Conservation (phyloP, 208 protist genomes). For the Wallacemonas sp. region DNA sequence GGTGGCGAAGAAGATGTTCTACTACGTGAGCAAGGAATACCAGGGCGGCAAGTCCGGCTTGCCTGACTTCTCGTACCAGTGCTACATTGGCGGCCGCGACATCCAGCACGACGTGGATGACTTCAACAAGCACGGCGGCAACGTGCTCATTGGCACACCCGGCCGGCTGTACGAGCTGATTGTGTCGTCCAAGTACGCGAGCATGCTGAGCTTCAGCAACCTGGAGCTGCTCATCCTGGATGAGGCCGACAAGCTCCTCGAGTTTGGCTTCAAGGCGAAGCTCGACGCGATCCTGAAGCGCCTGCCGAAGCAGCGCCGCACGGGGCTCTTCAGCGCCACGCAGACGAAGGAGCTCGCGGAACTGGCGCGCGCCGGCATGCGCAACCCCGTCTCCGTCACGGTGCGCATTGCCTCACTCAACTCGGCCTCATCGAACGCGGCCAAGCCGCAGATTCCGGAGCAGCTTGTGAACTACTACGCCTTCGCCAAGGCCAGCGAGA, state of each 20-base stretch:
- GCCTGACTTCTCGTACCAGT: conserved; percentile 82
- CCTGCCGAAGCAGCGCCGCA: conserved; percentile 91
- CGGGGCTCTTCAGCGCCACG: conserved; percentile 93
- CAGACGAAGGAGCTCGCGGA: conserved; percentile 92
- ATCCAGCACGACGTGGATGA: conserved; percentile 77
- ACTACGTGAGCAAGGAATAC: conserved; percentile 63
- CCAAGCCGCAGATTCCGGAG: conserved; percentile 89
- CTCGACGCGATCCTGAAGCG: conserved; percentile 89
- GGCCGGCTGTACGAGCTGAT: conserved; percentile 91
- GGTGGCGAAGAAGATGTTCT: conserved; percentile 72
- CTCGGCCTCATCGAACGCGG: conserved; percentile 36
- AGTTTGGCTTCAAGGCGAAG: conserved; percentile 93
- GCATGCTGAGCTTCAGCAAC: conserved; percentile 68
- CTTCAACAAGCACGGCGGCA: conserved; percentile 79
- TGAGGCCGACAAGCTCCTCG: conserved; percentile 93
- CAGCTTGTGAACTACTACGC: conserved; percentile 88
- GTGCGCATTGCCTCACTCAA: conserved; percentile 69
- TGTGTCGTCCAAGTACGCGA: conserved; percentile 79
- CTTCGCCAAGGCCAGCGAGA: conserved; percentile 74
- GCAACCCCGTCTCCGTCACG: conserved; percentile 89
- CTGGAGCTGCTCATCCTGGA: conserved; percentile 94
- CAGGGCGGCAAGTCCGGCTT: conserved; percentile 33
- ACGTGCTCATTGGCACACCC: conserved; percentile 92
- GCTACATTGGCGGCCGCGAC: conserved; percentile 91
- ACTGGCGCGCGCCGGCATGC: conserved; percentile 88